Evolutionary conservation across 441 rosid genomes (phyloP).

Genomic region (Euphorbia schlechtendalii): DNA sequence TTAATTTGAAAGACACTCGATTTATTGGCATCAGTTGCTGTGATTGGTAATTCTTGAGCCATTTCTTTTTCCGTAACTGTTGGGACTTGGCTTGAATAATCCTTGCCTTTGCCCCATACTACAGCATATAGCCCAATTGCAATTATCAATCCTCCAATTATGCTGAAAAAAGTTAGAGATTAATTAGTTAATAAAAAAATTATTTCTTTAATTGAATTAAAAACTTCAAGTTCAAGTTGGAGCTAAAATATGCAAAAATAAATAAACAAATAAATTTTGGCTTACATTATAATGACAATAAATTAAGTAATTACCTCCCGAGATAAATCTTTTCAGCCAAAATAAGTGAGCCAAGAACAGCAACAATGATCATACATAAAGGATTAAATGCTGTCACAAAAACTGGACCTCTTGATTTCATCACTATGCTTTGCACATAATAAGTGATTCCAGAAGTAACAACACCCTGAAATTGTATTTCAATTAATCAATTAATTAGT

Average conservation of each 20-base stretch:
- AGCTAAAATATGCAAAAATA: neutral
- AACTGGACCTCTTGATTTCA: constrained; percentile 61
- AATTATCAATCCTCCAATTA: constrained; percentile 52
- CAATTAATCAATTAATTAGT: neutral
- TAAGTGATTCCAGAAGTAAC: constrained; percentile 56
- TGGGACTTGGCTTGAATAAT: constrained; percentile 23
- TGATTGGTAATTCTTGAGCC: constrained; percentile 31
- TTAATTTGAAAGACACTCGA: neutral
- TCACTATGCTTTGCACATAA: constrained; percentile 63
- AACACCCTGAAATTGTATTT: constrained; percentile 31
- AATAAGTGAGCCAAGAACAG: constrained; percentile 43
- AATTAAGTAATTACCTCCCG: constrained; percentile 31
- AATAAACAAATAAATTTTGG: too few relatives aligned
- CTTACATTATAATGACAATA: too few relatives aligned
- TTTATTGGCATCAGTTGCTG: constrained; percentile 3
- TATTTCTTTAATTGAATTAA: too few relatives aligned
- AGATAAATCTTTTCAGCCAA: constrained; percentile 58
- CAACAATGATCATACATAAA: too few relatives aligned
- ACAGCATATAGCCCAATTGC: constrained; percentile 51
- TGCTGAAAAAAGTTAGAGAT: constrained; percentile 19
- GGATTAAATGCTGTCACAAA: constrained; percentile 70
- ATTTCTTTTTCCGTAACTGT: constrained; percentile 13
- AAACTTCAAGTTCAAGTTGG: neutral
- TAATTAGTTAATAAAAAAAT: neutral
- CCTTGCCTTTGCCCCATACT: constrained; percentile 69